phyloP scores from a whole-genome alignment of 441 rosid species.

The Mallotus japonicus region DNA sequence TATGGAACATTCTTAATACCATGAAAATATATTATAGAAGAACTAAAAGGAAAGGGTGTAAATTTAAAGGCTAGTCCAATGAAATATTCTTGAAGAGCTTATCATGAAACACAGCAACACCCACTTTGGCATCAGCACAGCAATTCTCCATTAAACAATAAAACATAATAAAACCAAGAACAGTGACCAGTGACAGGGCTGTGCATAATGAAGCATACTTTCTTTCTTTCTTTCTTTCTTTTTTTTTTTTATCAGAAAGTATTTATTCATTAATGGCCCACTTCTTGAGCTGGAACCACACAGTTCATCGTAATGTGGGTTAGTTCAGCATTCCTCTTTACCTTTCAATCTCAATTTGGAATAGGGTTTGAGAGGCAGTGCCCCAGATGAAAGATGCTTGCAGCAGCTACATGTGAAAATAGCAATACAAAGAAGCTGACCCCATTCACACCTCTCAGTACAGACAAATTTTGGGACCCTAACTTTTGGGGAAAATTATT shows the following conservation, averaged over 20 bases:
- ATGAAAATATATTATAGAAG: not conserved
- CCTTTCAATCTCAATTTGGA: not conserved
- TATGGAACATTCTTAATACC: not conserved
- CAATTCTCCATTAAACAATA: constrained; percentile 18
- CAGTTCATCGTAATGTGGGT: not conserved
- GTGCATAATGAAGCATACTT: not conserved
- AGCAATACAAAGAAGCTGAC: not conserved
- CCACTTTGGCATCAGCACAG: constrained; percentile 16
- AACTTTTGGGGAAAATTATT: not conserved
- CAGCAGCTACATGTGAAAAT: not conserved
- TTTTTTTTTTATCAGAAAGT: not conserved
- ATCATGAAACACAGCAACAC: constrained; percentile 20
- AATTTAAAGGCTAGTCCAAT: constrained; percentile 15
- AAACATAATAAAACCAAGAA: constrained; percentile 19
- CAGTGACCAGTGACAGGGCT: constrained; percentile 24
- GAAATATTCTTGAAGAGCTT: constrained; percentile 15
- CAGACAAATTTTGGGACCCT: constrained; percentile 10
- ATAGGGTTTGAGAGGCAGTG: not conserved
- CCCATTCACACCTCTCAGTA: not conserved
- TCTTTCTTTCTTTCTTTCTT: not conserved
- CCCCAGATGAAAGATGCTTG: not conserved
- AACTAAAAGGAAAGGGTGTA: not conserved
- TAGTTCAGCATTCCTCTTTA: not conserved
- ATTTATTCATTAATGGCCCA: not conserved
- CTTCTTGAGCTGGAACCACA: constrained; percentile 33